Base-by-base conservation (phyloP, 345 rosid genomes). In the Kandelia obovata region DNA sequence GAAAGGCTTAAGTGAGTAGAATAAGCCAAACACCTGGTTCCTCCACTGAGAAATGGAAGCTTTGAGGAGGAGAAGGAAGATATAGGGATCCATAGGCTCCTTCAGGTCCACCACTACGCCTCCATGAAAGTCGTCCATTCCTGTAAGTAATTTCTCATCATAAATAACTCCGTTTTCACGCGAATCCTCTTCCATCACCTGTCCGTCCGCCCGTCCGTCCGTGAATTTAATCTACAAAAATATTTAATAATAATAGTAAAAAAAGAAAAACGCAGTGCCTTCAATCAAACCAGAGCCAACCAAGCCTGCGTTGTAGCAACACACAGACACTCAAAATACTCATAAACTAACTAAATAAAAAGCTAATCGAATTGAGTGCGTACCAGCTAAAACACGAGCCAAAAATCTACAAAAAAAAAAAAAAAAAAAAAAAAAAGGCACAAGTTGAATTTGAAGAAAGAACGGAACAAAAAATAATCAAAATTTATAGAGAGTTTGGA, bases 81-180 rank as follows among this genome's bases (percentile, higher is more conserved):
- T 35, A 7, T 71, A 79, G 2, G 88, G 69, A 56, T 81, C 84
- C 83, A 81, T 78, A 39, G 77, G 78, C 71, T 82, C 82, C 61
- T 79, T 73, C 83, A 89, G 76, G 51, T 86, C 87, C 71, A 87
- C 89, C 28, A 82, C 78, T 3, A 89, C 83, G 47, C 91, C 94
- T 21, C 83, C 88, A 67, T 83, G 78, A 52, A 73, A 73, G 73
- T 89, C 94, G 62, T 82, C 68, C 27, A 65, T 67, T 60, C 77
- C 82, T 11, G 86, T 76, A 58, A 86, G 94, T 51, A 83, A 28
- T 62, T 77, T 70, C 30, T 55, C 77, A 53, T 58, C 77, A 56
- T 58, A 43, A 25, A 64, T 66, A 19, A 64, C 68, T 68, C 79
- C 94, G 70, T 83, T 77, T 57, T 32, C 77, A 31, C 53, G 16